These are phyloP conservation scores for Geosiphon pyriformis DNA, from an alignment of 192 early-diverging fungal species.

Conservation along the genomic window DNA sequence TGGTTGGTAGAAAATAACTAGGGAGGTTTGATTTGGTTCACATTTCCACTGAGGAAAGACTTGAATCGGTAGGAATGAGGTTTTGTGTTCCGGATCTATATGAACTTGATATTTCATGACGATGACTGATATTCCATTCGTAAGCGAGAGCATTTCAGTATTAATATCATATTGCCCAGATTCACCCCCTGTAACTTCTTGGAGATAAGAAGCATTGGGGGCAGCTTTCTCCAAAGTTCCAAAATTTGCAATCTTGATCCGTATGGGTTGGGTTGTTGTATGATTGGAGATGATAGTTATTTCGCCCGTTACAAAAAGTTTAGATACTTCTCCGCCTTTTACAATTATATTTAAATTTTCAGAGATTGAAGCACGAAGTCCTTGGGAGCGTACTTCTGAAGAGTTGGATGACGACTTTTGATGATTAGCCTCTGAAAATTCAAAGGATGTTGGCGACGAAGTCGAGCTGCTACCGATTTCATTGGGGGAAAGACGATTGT, in stretches of 20 bases:
- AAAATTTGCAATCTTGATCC: conserved; percentile 19
- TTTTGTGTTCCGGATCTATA: conserved; percentile 24
- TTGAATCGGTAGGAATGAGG: conserved; percentile 29
- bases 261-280: conserved; percentile 25
- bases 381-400: conserved; percentile 15
- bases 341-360: conserved; percentile 42
- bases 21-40: conserved; percentile 40
- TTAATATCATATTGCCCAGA: conserved; percentile 37
- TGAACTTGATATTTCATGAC: conserved; percentile 41
- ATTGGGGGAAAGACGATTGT: not conserved
- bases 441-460: conserved; percentile 4
- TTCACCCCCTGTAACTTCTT: conserved; percentile 13
- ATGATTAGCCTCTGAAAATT: conserved; percentile 5
- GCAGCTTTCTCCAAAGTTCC: conserved; percentile 33
- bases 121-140: conserved; percentile 16
- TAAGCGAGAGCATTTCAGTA: conserved; percentile 29
- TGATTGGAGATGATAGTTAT: conserved; percentile 28
- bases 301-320: conserved; percentile 45
- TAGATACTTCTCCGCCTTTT: conserved; percentile 37
- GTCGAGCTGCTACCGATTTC: not conserved
- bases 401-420: not conserved
- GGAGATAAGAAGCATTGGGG: conserved; percentile 36
- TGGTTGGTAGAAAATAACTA: conserved; percentile 45
- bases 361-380: conserved; percentile 33
- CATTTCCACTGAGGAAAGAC: conserved; percentile 50